Evolutionary conservation across 2,329 filamentous ascomycete genomes (phyloP), one percentile per base, ranked within the genome.

Genomic region (Penicillium sp.): DNA sequence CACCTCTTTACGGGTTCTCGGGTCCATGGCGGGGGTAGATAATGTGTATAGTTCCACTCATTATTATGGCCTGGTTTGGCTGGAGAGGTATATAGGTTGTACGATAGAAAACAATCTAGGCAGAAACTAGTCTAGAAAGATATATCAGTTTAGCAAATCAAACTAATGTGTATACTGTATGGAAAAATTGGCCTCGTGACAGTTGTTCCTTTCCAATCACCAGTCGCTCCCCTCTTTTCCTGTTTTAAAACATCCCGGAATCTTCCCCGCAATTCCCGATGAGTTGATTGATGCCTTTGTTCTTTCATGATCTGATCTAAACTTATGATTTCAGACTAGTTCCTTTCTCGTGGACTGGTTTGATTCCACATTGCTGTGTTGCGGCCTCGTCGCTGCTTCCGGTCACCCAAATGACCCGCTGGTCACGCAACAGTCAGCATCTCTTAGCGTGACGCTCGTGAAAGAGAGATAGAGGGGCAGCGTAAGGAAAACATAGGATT

Each of bases 381-480:
- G 52, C 54, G 53, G 44, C 45, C 47, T 54, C 46, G 22, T 54
- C 45, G 62, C 62, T 62, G 58, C 48, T 62, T 65, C 33, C 62
- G 58, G 64, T 63, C 56, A 60, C 55, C 55, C 49, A 61, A 55
- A 62, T 60, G 61, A 64, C 57, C 61, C 61, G 58, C 57, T 58
- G 47, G 46, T 64, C 64, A 65, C 55, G 59, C 61, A 65, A 62
- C 54, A 33, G 49, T 59, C 62, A 60, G 55, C 58, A 55, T 27
- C 39, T 24, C 11, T 42, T 42, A 42, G 39, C 39, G 39, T 14
- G 39, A 42, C 39, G 19, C 19, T 42, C 39, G 39, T 39, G 24
- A 48, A 43, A 42, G 24, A 48, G 35, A 42, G 27, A 35, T 9
- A 49, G 22, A 24, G 29, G 27, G 31, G 27, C 37, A 52, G 19